Evolutionary conservation across 306 rosid species (phyloP).

Genomic region (Vigna angularis): DNA sequence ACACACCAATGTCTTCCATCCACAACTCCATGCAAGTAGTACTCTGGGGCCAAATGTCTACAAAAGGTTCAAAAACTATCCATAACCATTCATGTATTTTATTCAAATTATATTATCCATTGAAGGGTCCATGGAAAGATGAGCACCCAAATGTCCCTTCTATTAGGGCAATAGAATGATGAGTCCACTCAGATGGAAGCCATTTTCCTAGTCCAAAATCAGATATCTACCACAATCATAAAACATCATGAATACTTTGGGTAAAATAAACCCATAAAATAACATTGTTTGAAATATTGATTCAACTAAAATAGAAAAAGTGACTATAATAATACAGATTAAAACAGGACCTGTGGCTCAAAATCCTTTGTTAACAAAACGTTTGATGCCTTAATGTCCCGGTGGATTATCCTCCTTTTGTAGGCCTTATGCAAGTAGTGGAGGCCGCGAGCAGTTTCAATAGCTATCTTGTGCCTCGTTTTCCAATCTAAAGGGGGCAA

Average conservation of each 20-base stretch:
- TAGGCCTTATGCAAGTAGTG: conserved; percentile 87
- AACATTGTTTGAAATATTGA: neutral
- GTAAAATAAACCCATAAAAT: neutral
- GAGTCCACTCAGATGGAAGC: conserved; percentile 98
- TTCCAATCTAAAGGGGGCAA: conserved; percentile 82
- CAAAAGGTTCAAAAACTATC: neutral
- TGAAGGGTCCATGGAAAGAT: conserved; percentile 10
- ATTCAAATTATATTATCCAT: neutral
- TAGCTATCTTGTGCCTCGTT: conserved; percentile 75
- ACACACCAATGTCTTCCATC: conserved; percentile 77
- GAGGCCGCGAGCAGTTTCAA: conserved; percentile 88
- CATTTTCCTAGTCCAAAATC: conserved; percentile 99
- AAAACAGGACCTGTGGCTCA: conserved; percentile 72
- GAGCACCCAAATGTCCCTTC: conserved; percentile 96
- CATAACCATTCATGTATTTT: conserved; percentile 9
- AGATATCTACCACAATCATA: conserved; percentile 67
- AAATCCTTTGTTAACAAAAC: conserved; percentile 72
- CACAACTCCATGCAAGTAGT: conserved; percentile 93
- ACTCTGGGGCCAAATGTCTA: conserved; percentile 97
- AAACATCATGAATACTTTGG: neutral
- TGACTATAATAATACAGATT: neutral
- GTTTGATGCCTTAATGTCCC: conserved; percentile 88
- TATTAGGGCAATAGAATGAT: conserved; percentile 95
- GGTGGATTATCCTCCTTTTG: conserved; percentile 90
- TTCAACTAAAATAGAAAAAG: neutral